These are phyloP conservation scores for Diaporthe eres DNA, from an alignment of 2,329 filamentous ascomycete species.

Conservation along the genomic window DNA sequence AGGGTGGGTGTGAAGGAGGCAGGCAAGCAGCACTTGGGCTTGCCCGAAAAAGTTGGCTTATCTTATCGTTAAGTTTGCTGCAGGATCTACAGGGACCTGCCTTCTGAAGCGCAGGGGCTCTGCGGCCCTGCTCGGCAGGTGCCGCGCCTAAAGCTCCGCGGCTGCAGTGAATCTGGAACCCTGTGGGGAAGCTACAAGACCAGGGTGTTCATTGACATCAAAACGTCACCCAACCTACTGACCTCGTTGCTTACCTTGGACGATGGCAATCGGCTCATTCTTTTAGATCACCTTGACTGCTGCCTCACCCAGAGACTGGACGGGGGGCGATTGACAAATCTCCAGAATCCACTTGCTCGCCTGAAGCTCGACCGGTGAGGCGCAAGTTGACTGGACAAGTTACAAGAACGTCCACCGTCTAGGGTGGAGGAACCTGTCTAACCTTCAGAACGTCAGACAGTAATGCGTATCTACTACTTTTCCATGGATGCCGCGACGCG, in stretches of 20 bases:
- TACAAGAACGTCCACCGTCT: too few species aligned
- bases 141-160: neutral
- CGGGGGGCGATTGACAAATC: too few species aligned
- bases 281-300: too few species aligned
- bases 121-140: neutral
- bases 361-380: too few species aligned
- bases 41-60: constrained; percentile 26
- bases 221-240: neutral
- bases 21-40: neutral
- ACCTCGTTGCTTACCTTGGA: neutral
- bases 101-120: neutral
- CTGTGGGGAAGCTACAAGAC: constrained; percentile 6
- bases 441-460: too few species aligned
- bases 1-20: neutral
- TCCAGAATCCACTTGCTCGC: too few species aligned
- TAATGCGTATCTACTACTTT: too few species aligned
- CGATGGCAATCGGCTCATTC: neutral
- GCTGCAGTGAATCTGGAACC: neutral
- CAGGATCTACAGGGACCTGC: neutral
- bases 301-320: too few species aligned
- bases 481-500: too few species aligned
- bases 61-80: neutral
- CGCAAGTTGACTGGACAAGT: too few species aligned
- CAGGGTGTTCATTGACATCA: neutral
- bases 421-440: too few species aligned